A percentile compares a stretch with the other conserved stretches of the same genome.
These are phyloP conservation scores for Fusarium sp. DNA, from an alignment of 2,329 filamentous ascomycete species.

Conservation along the genomic window DNA sequence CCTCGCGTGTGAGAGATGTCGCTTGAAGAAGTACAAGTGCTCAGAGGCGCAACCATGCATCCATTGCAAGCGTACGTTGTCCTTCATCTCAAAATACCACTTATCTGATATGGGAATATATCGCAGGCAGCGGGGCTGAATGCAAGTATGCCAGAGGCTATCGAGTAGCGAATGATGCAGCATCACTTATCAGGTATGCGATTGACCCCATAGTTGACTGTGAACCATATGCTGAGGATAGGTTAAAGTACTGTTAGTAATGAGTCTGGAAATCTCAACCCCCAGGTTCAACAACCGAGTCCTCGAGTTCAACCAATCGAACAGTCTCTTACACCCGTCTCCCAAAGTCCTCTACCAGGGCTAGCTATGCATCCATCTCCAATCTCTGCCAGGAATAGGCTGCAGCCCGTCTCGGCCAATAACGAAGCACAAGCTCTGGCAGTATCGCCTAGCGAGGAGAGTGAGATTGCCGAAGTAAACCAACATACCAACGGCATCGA, in stretches of 20 bases:
- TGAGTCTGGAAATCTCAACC: too few relatives aligned
- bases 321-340: not conserved
- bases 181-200: constrained; percentile 5
- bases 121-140: constrained; percentile 3
- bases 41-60: constrained; percentile 9
- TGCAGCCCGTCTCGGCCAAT: not conserved
- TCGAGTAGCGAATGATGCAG: not conserved
- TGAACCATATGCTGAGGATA: too few relatives aligned
- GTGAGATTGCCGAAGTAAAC: constrained; percentile 14
- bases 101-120: not conserved
- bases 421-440: not conserved
- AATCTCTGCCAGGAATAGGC: not conserved
- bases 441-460: constrained; percentile 10
- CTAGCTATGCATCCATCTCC: not conserved
- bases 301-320: not conserved
- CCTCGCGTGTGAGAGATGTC: constrained; percentile 13
- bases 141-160: constrained; percentile 20
- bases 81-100: too few relatives aligned
- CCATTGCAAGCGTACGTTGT: constrained; percentile 13
- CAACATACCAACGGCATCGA: constrained; percentile 17
- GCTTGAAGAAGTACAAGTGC: constrained; percentile 17
- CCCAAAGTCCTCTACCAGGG: constrained; percentile 5
- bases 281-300: not conserved
- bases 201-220: too few relatives aligned
- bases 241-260: too few relatives aligned